Conservation (phyloP, 352 stramenopile species). For the Thalassiosira mediterranea region DNA sequence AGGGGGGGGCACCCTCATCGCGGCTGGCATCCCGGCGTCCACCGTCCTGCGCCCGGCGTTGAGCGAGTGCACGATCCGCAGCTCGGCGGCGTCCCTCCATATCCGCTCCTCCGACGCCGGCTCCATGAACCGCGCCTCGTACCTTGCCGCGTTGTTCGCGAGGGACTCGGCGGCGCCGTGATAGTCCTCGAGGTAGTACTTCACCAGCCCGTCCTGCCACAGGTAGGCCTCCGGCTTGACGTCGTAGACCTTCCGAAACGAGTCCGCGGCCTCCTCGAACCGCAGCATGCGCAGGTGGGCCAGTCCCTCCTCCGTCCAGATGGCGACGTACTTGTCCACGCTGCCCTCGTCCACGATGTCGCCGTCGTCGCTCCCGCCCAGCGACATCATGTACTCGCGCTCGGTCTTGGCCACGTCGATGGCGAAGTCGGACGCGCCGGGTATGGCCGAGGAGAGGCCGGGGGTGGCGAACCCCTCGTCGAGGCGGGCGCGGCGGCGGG, state of each 20-base stretch:
- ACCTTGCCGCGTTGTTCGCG: slow-evolving; percentile 55
- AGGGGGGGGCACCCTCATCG: slow-evolving; percentile 12
- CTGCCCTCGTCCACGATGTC: slow-evolving; percentile 45
- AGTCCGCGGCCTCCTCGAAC: slow-evolving; percentile 52
- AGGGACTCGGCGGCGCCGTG: slow-evolving; percentile 60
- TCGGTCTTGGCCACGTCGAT: slow-evolving; percentile 68
- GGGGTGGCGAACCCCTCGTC: slow-evolving; percentile 69
- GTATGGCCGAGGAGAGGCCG: slow-evolving; percentile 70
- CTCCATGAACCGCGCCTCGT: slow-evolving; percentile 67
- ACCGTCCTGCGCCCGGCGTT: slow-evolving; percentile 36
- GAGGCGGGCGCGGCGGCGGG: too few relatives aligned
- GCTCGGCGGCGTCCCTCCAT: slow-evolving; percentile 76
- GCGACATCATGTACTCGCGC: slow-evolving; percentile 59
- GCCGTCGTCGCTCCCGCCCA: slow-evolving; percentile 32
- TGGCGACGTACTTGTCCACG: slow-evolving; percentile 36
- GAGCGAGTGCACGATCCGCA: slow-evolving; percentile 55
- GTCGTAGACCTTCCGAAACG: slow-evolving; percentile 69
- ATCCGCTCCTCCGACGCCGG: slow-evolving; percentile 77
- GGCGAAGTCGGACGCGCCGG: slow-evolving; percentile 57
- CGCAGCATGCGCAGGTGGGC: slow-evolving; percentile 41
- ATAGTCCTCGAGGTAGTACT: slow-evolving; percentile 74
- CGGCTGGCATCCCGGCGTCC: slow-evolving; percentile 16
- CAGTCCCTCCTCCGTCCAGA: slow-evolving; percentile 46
- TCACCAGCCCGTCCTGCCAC: slow-evolving; percentile 76
- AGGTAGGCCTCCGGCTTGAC: slow-evolving; percentile 75